phyloP scores from a whole-genome alignment of 306 rosid genomes.

The Amphicarpaea edgeworthii region DNA sequence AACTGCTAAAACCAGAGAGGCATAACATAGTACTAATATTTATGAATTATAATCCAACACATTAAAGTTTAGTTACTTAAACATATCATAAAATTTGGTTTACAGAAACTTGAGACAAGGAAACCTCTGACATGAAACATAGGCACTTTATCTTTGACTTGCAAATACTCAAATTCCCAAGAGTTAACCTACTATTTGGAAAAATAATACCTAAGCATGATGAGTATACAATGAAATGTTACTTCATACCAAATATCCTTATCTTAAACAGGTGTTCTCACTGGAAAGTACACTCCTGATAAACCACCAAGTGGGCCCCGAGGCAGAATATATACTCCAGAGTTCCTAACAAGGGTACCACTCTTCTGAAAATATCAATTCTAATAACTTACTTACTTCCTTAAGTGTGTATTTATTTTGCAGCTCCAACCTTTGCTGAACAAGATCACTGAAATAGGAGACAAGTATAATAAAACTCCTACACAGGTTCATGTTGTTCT shows the following conservation, averaged over 20 bases:
- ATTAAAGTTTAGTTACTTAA: not conserved
- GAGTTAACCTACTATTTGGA: not conserved
- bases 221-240: not conserved
- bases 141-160: not conserved
- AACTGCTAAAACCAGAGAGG: not conserved
- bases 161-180: not conserved
- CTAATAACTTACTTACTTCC: constrained; percentile 31
- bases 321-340: constrained; percentile 77
- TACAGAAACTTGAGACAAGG: not conserved
- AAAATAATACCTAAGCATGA: not conserved
- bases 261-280: constrained; percentile 69
- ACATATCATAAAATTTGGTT: constrained; percentile 6
- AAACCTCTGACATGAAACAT: constrained; percentile 15
- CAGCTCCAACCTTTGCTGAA: constrained; percentile 91
- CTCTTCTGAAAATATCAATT: constrained; percentile 10
- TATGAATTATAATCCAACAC: not conserved
- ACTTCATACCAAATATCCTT: too few species aligned
- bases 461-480: constrained; percentile 50
- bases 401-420: constrained; percentile 46
- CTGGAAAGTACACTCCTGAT: constrained; percentile 85
- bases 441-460: constrained; percentile 71
- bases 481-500: constrained; percentile 70
- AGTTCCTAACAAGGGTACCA: constrained; percentile 68
- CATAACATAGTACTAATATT: not conserved
- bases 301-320: constrained; percentile 91